Conservation (phyloP, 139 green algal species). For the Helicosporidium sp. region DNA sequence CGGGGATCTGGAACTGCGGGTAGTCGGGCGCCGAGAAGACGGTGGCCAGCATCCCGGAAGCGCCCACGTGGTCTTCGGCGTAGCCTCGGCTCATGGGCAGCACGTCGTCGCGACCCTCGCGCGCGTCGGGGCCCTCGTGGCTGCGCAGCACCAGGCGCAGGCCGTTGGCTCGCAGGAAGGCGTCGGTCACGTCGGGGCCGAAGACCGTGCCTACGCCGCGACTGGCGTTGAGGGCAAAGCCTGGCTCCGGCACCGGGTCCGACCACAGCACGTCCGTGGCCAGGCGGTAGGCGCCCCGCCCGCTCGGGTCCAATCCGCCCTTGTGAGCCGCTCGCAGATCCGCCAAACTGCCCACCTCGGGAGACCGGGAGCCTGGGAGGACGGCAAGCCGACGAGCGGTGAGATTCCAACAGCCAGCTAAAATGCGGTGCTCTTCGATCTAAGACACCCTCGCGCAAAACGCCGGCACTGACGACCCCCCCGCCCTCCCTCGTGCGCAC, state of each 20-base stretch:
- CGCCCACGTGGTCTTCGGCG: constrained; percentile 59
- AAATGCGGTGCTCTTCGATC: no score
- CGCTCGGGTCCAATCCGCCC: constrained; percentile 59
- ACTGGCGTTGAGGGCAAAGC: constrained; percentile 48
- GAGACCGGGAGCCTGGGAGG: no score
- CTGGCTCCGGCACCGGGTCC: constrained; percentile 43
- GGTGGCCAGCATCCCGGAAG: constrained; percentile 54
- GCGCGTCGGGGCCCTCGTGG: constrained; percentile 84
- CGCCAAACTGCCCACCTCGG: constrained; percentile 41
- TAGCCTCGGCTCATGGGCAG: constrained; percentile 47
- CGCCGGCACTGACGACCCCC: no score
- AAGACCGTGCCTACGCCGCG: constrained; percentile 76
- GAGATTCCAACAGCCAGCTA: no score
- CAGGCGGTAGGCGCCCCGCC: constrained; percentile 25
- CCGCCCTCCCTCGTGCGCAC: no score
- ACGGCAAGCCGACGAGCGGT: no score
- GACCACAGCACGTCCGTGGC: constrained; percentile 84
- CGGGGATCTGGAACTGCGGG: constrained; percentile 43
- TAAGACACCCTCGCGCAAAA: no score
- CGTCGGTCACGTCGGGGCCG: constrained; percentile 48
- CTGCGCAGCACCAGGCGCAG: constrained; percentile 47
- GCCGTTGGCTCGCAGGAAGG: constrained; percentile 34
- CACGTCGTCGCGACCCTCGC: constrained; percentile 48
- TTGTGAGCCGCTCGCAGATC: constrained; percentile 49
- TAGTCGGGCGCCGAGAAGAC: constrained; percentile 87